phyloP scores from a whole-genome alignment of 139 green algal species.

The Astrephomene gubernaculifera region DNA sequence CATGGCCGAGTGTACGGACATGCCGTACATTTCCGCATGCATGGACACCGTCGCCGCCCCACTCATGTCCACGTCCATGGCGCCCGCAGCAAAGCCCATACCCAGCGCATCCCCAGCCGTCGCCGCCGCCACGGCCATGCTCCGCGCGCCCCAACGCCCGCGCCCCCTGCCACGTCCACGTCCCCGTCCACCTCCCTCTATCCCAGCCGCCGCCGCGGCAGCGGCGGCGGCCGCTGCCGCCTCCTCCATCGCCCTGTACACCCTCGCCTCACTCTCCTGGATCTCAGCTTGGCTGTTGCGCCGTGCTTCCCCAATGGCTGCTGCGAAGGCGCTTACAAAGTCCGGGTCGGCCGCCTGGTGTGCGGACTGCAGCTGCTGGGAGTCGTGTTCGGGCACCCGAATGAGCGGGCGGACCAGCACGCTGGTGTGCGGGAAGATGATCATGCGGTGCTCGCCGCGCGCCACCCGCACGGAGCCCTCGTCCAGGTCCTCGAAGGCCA shows the following conservation, averaged over 20 bases:
- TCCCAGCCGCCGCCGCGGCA: not conserved
- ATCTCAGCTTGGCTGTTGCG: not conserved
- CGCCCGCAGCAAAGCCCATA: no score
- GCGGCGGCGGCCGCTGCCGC: slow-evolving; percentile 24
- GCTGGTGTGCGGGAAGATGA: slow-evolving; percentile 84
- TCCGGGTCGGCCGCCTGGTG: slow-evolving; percentile 15
- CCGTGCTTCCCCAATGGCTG: not conserved
- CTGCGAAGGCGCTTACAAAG: not conserved
- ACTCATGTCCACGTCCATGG: not conserved
- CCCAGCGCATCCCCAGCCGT: not conserved
- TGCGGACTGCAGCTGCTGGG: slow-evolving; percentile 9
- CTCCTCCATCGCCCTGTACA: slow-evolving; percentile 15
- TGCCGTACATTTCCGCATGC: not conserved
- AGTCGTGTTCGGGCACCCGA: not conserved
- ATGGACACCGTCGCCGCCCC: not conserved
- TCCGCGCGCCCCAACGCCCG: slow-evolving; percentile 1
- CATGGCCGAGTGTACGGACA: not conserved
- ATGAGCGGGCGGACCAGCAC: slow-evolving; percentile 44
- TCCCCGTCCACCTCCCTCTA: not conserved
- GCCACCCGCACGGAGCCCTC: slow-evolving; percentile 60
- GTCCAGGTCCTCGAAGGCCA: slow-evolving; percentile 61
- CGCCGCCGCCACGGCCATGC: not conserved
- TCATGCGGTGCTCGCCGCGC: slow-evolving; percentile 77
- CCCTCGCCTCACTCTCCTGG: not conserved
- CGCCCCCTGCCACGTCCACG: slow-evolving; percentile 15